These are phyloP conservation scores for Scenedesmus sp. DNA, from an alignment of 163 green algal genomes.

Conservation along the genomic window DNA sequence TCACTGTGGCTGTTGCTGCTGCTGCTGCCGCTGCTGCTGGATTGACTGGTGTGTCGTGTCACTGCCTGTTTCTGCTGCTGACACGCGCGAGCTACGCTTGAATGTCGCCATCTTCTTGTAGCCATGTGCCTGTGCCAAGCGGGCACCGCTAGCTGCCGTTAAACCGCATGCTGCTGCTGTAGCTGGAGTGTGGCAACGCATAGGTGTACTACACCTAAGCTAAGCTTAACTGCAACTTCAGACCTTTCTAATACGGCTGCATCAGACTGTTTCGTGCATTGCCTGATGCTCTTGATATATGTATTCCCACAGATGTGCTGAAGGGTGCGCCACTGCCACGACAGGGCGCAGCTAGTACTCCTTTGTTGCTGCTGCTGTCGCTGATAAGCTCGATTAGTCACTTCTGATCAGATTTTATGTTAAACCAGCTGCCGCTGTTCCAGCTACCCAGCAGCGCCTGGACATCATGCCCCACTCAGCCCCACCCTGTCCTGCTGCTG, in stretches of 20 bases:
- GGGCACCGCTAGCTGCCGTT: not conserved
- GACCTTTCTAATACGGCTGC: no score
- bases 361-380: not conserved
- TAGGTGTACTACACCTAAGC: no score
- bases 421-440: not conserved
- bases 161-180: not conserved
- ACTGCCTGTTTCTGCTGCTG: no score
- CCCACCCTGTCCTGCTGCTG: not conserved
- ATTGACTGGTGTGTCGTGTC: no score
- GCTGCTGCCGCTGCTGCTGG: not conserved
- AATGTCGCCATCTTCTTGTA: not conserved
- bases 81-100: not conserved
- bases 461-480: not conserved
- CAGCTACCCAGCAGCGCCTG: not conserved
- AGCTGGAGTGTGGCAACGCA: no score
- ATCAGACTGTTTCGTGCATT: no score
- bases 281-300: no score
- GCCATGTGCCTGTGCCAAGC: no score
- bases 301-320: no score
- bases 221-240: no score
- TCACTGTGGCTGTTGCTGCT: not conserved
- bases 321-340: no score
- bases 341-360: no score
- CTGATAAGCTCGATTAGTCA: not conserved
- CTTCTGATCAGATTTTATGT: not conserved